A percentile compares a stretch with the other conserved stretches of the same genome.
These are phyloP conservation scores for Ceratocystis colombiana DNA, from an alignment of 2,329 filamentous ascomycete genomes.

Conservation along the genomic window DNA sequence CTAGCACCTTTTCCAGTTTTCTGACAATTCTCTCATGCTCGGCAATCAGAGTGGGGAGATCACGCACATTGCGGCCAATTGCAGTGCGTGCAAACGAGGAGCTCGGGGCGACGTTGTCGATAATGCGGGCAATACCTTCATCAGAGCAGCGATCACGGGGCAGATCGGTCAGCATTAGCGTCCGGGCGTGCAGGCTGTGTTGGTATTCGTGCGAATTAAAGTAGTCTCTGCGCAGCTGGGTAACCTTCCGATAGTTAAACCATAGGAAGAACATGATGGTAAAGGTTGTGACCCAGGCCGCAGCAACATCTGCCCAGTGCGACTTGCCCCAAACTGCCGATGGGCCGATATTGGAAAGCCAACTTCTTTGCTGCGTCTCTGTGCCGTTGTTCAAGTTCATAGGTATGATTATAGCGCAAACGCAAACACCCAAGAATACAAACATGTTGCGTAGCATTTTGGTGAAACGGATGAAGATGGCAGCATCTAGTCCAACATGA, in stretches of 20 bases:
- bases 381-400: conserved; percentile 50
- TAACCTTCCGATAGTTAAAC: conserved; percentile 74
- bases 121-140: conserved; percentile 76
- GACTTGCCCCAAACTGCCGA: conserved; percentile 42
- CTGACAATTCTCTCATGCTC: conserved; percentile 74
- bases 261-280: conserved; percentile 73
- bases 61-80: conserved; percentile 84
- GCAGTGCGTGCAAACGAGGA: conserved; percentile 69
- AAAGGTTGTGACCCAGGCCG: conserved; percentile 59
- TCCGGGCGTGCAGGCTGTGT: conserved; percentile 68
- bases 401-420: conserved; percentile 69
- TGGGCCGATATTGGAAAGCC: conserved; percentile 53
- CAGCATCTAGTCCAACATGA: conserved; percentile 83
- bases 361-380: conserved; percentile 30
- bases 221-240: conserved; percentile 61
- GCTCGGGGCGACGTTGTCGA: conserved; percentile 68
- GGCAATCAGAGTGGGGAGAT: conserved; percentile 73
- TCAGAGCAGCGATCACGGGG: conserved; percentile 67
- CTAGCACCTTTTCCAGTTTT: conserved; percentile 69
- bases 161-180: conserved; percentile 62
- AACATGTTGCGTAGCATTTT: conserved; percentile 93
- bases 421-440: conserved; percentile 57
- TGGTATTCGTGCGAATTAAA: conserved; percentile 84
- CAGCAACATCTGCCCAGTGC: conserved; percentile 51
- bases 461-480: conserved; percentile 77